Evolutionary conservation across 1,284 basidiomycete species (phyloP).

Genomic region (Trametes sp.): DNA sequence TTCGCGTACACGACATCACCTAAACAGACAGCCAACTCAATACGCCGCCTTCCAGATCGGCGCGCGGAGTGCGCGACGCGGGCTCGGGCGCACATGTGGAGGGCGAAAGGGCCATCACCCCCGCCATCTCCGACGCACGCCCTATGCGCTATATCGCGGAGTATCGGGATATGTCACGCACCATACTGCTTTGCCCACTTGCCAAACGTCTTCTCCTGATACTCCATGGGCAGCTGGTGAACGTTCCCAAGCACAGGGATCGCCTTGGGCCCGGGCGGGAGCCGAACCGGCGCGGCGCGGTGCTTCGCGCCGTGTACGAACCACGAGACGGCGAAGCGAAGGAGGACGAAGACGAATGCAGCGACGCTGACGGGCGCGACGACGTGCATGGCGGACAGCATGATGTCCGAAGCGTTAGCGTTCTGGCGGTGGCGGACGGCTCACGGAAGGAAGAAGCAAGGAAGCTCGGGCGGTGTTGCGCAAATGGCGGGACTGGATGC

Average conservation of each 20-base stretch:
- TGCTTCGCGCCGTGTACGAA: constrained; percentile 7
- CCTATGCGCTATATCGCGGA: background rate
- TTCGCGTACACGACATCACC: constrained; percentile 48
- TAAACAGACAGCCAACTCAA: constrained; percentile 40
- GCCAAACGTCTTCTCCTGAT: constrained; percentile 51
- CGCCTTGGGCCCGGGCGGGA: constrained; percentile 56
- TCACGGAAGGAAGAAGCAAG: background rate
- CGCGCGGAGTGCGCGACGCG: constrained; percentile 11
- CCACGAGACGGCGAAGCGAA: constrained; percentile 18
- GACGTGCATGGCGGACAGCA: constrained; percentile 23
- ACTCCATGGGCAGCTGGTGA: constrained; percentile 50
- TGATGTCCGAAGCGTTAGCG: constrained; percentile 6
- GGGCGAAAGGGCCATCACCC: constrained; percentile 6
- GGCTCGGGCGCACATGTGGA: background rate
- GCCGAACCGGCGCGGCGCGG: constrained; percentile 13
- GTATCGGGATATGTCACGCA: constrained; percentile 19
- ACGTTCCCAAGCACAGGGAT: constrained; percentile 58
- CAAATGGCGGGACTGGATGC: background rate
- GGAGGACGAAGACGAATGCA: constrained; percentile 23
- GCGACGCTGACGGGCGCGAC: constrained; percentile 25
- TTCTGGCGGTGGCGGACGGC: background rate
- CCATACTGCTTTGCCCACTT: constrained; percentile 40
- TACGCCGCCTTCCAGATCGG: constrained; percentile 38
- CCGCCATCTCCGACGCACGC: background rate
- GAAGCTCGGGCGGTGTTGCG: background rate